Evolutionary conservation across 208 protist species (phyloP).

Genomic region (Acanthamoeba lenticulata): DNA sequence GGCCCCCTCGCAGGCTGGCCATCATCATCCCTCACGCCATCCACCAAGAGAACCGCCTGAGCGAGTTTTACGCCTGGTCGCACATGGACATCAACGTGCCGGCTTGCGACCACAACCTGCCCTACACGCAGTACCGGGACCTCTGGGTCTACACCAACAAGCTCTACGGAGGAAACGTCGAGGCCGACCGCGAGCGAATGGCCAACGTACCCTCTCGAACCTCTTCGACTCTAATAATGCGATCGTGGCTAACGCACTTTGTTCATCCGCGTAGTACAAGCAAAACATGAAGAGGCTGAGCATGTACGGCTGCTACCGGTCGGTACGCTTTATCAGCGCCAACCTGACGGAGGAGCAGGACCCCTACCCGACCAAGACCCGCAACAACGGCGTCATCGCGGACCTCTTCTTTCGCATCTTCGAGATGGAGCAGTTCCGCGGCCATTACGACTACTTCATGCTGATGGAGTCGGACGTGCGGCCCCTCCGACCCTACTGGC

Average conservation of each 20-base stretch:
- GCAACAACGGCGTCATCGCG: constrained; percentile 36
- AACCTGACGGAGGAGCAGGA: constrained; percentile 59
- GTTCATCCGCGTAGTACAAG: neutral
- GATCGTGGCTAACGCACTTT: too few species aligned
- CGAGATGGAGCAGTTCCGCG: constrained; percentile 14
- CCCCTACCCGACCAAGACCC: neutral
- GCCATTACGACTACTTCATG: constrained; percentile 66
- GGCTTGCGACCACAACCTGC: constrained; percentile 13
- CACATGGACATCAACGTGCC: neutral
- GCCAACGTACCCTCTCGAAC: neutral
- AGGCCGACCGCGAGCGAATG: neutral
- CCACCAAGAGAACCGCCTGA: constrained; percentile 52
- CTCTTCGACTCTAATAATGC: neutral
- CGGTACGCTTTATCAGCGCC: constrained; percentile 3
- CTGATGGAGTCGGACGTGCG: constrained; percentile 63
- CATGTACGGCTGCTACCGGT: constrained; percentile 53
- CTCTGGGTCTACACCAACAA: constrained; percentile 62
- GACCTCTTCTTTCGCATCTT: constrained; percentile 64
- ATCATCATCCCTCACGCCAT: constrained; percentile 58
- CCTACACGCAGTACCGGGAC: constrained; percentile 15
- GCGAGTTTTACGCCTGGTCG: constrained; percentile 28
- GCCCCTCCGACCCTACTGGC: constrained; percentile 52
- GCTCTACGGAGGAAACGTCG: neutral
- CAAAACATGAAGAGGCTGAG: neutral
- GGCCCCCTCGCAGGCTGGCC: neutral